Base-by-base conservation (phyloP, 108 stramenopile species). In the Cyclostephanos invisitatus region DNA sequence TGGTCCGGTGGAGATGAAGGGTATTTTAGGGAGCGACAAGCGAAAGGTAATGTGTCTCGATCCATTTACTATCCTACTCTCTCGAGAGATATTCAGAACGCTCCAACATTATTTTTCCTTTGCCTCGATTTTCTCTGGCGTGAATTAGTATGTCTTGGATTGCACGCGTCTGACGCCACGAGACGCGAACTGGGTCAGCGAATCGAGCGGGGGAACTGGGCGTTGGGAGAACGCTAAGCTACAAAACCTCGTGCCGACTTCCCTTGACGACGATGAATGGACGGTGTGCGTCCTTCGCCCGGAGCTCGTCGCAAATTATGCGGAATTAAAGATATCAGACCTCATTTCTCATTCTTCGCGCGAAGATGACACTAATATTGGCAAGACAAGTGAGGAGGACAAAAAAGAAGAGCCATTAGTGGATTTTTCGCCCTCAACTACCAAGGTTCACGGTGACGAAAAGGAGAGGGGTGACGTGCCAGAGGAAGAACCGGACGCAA, bases 121-220 rank as follows among this genome's bases (percentile, higher is more conserved):
- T n/a, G n/a, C n/a, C n/a, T n/a, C n/a, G n/a, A n/a, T n/a, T n/a
- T n/a, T n/a, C n/a, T n/a, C n/a, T n/a, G n/a, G n/a, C n/a, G n/a
- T n/a, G n/a, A n/a, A n/a, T n/a, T n/a, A n/a, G 25, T 99, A 99
- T 77, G 67, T 97, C 2, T 81, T 99, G 15, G 98, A 99, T 73
- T 78, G 98, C 49, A 85, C 89, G 14, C 84, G 97, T 3, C 68
- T 96, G 40, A 95, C 97, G 5, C 97, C 98, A 11, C 85, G 97
- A 17, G 98, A 99, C 80, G 95, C 97, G 0, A 98, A 98, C 75
- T 98, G 93, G 91, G 87, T 98, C 17, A 68, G 80, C 25, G 63
- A 87, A 47, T 21, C 69, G 15, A 68, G 85, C 48, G 94, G 94
- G 3, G 94, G 91, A 9, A 92, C 90, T 46, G 90, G 90, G 18